Conservation (phyloP, 2,329 filamentous ascomycete genomes). For the Alternaria incomplexa region DNA sequence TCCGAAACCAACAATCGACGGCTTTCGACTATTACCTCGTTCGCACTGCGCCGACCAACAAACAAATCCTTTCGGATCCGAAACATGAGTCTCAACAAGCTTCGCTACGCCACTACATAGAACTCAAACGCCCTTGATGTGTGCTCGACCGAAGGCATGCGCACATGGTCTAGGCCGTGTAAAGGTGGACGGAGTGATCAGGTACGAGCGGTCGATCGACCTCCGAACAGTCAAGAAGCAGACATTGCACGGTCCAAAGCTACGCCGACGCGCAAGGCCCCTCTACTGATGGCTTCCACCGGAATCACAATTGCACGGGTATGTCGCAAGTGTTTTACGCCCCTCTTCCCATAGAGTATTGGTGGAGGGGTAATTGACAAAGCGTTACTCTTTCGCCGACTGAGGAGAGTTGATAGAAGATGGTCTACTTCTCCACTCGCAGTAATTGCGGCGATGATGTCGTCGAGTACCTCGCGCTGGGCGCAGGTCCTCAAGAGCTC, state of each 20-base stretch:
- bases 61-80: not conserved
- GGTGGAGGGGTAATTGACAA: constrained; percentile 48
- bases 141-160: rapidly evolving
- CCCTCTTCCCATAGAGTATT: constrained; percentile 36
- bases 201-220: not conserved
- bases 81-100: not conserved
- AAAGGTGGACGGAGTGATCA: not conserved
- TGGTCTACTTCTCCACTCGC: constrained; percentile 36
- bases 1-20: too few relatives aligned
- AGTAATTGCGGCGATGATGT: constrained; percentile 29
- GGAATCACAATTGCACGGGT: not conserved
- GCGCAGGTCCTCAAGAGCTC: not conserved
- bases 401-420: constrained; percentile 40
- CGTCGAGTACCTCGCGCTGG: not conserved
- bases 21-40: too few relatives aligned
- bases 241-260: not conserved
- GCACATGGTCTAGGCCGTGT: not conserved
- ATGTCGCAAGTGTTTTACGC: constrained; percentile 49
- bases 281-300: not conserved
- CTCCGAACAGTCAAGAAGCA: too few relatives aligned
- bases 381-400: constrained; percentile 48
- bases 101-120: not conserved
- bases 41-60: too few relatives aligned
- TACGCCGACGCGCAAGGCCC: not conserved
- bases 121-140: not conserved